Percentiles rank a stretch among this genome's conserved stretches.
phyloP scores from a whole-genome alignment of 441 rosid species.

The Geranium incanum region DNA sequence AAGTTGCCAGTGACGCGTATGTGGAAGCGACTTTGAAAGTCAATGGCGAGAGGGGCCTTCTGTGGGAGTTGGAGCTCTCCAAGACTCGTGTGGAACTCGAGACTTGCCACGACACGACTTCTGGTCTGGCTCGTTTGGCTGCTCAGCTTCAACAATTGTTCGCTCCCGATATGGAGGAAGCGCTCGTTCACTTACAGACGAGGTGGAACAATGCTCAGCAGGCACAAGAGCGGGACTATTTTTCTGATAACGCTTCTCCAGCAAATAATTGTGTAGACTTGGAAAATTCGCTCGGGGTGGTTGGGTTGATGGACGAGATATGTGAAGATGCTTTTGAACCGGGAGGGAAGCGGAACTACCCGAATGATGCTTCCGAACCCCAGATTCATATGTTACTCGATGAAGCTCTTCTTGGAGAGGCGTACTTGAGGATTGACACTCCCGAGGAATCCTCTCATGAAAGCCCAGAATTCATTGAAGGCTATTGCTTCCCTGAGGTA shows the following conservation, averaged over 20 bases:
- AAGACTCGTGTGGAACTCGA: constrained; percentile 60
- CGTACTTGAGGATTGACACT: constrained; percentile 32
- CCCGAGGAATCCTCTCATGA: constrained; percentile 27
- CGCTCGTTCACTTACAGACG: constrained; percentile 76
- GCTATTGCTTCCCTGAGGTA: constrained; percentile 65
- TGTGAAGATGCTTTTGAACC: constrained; percentile 67
- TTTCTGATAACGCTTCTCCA: constrained; percentile 31
- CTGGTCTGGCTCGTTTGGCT: constrained; percentile 68
- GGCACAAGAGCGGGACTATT: constrained; percentile 40
- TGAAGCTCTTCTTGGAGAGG: constrained; percentile 39
- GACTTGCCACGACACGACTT: constrained; percentile 84
- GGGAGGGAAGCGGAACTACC: constrained; percentile 38
- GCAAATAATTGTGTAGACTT: constrained; percentile 30
- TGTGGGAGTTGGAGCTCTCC: constrained; percentile 78
- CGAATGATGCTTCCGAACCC: constrained; percentile 35
- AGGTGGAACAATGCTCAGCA: constrained; percentile 69
- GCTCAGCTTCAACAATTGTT: constrained; percentile 76
- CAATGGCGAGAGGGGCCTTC: constrained; percentile 46
- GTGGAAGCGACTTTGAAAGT: constrained; percentile 61
- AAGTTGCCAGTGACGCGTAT: constrained; percentile 71
- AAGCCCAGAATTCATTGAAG: constrained; percentile 71
- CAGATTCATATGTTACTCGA: constrained; percentile 33
- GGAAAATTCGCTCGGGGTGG: constrained; percentile 26
- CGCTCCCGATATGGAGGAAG: constrained; percentile 93
- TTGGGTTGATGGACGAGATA: constrained; percentile 79